Conservation (phyloP, 2,329 filamentous ascomycete species). For the Sphaceloma murrayae region DNA sequence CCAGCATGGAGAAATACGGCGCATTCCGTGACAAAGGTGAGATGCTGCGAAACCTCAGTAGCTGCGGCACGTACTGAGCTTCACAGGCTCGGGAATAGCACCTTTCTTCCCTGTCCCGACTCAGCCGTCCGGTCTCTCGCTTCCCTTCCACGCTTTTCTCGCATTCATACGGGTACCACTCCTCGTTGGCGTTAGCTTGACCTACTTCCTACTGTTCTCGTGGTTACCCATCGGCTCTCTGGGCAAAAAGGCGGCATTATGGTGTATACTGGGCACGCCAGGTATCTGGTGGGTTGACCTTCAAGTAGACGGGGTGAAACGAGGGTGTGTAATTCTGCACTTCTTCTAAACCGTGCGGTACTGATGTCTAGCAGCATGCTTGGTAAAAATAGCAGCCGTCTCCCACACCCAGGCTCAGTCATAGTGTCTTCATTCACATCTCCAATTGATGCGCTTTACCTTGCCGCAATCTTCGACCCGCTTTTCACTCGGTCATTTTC, state of each 20-base stretch:
- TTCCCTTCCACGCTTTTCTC: constrained; percentile 52
- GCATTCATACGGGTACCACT: constrained; percentile 74
- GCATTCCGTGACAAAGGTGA: constrained; percentile 83
- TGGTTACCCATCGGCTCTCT: constrained; percentile 63
- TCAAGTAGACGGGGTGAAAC: constrained; percentile 93
- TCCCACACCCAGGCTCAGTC: constrained; percentile 69
- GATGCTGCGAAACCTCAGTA: constrained; percentile 1
- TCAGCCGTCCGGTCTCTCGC: constrained; percentile 52
- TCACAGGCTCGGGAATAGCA: constrained; percentile 80
- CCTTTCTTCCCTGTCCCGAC: constrained; percentile 81
- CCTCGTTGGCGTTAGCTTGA: constrained; percentile 55
- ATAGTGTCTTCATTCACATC: constrained; percentile 89
- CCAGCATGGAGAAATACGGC: constrained; percentile 81
- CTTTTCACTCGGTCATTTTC: constrained; percentile 86
- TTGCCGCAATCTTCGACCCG: constrained; percentile 92
- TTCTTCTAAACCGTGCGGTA: constrained; percentile 15
- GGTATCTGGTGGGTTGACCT: constrained; percentile 98
- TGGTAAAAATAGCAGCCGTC: constrained; percentile 60
- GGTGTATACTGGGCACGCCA: constrained; percentile 77
- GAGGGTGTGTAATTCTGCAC: constrained; percentile 49
- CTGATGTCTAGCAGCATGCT: constrained; percentile 45
- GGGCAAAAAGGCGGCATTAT: constrained; percentile 73
- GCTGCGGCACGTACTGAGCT: constrained; percentile 4
- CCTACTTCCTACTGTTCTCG: constrained; percentile 66
- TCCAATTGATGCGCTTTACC: constrained; percentile 84